phyloP scores from a whole-genome alignment of 192 early-diverging fungal species.

The Radiomyces spectabilis region DNA sequence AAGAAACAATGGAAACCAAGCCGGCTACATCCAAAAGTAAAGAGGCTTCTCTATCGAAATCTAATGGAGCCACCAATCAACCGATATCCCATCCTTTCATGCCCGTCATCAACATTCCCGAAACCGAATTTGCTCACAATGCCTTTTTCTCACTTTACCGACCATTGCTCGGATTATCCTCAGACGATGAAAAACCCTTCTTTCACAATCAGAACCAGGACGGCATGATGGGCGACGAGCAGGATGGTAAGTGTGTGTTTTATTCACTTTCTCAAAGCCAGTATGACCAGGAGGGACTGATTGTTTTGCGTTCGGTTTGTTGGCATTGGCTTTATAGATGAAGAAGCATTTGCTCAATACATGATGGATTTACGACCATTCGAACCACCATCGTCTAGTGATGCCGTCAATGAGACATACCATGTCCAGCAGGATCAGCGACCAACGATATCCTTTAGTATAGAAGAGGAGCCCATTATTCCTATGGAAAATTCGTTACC shows the following conservation, averaged over 20 bases:
- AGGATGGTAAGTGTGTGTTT: too few species aligned
- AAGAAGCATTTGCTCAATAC: conserved; percentile 26
- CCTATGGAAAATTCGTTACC: conserved; percentile 3
- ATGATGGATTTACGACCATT: conserved; percentile 33
- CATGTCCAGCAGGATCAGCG: background rate
- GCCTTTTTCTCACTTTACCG: conserved; percentile 54
- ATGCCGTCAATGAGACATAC: background rate
- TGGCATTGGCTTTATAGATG: background rate
- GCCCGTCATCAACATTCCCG: conserved; percentile 27
- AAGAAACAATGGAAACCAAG: too few species aligned
- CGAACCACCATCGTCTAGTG: conserved; percentile 22
- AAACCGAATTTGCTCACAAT: conserved; percentile 43
- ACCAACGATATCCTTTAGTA: background rate
- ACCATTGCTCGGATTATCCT: conserved; percentile 40
- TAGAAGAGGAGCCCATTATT: background rate
- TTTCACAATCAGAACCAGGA: background rate
- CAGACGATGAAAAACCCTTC: conserved; percentile 7
- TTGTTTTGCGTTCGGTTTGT: background rate
- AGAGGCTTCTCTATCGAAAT: too few species aligned
- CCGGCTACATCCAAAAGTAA: too few species aligned
- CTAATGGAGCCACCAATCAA: background rate
- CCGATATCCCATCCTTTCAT: conserved; percentile 4
- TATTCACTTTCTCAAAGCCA: too few species aligned
- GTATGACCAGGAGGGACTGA: too few species aligned
- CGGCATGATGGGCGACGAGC: too few species aligned